These are phyloP conservation scores for Wickerhamiella bombiphila DNA, from an alignment of 805 yeast species.

Conservation along the genomic window DNA sequence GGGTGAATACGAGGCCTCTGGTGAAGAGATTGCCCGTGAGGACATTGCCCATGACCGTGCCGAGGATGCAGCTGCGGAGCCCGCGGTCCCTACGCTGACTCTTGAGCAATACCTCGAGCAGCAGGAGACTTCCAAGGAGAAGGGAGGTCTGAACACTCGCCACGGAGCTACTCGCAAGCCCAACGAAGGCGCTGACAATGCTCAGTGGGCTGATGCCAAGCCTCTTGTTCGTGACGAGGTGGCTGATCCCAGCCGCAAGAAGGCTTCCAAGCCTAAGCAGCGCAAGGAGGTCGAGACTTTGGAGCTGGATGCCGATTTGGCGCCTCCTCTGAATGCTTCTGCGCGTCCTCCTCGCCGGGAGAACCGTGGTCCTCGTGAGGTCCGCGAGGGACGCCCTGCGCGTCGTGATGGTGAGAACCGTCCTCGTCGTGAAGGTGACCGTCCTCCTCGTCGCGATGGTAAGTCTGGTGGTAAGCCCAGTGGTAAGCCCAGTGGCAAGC, in stretches of 20 bases:
- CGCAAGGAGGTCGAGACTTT: slow-evolving; percentile 63
- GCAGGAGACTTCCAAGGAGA: slow-evolving; percentile 34
- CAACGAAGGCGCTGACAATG: slow-evolving; percentile 43
- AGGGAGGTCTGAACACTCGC: slow-evolving; percentile 15
- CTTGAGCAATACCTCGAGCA: slow-evolving; percentile 62
- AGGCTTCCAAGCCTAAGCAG: slow-evolving; percentile 41
- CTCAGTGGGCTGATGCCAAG: slow-evolving; percentile 35
- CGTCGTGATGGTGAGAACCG: slow-evolving; percentile 10
- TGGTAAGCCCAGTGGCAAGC: slow-evolving; percentile 8
- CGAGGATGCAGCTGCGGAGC: slow-evolving; percentile 30
- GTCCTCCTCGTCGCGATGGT: slow-evolving; percentile 7
- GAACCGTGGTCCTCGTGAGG: slow-evolving; percentile 31
- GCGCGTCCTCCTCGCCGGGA: slow-evolving; percentile 26
- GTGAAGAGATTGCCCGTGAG: slow-evolving; percentile 28
- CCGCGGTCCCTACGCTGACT: slow-evolving; percentile 37
- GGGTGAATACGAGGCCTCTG: slow-evolving; percentile 46
- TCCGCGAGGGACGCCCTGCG: slow-evolving; percentile 22
- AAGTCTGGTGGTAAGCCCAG: slow-evolving; percentile 5
- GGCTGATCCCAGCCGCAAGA: slow-evolving; percentile 41
- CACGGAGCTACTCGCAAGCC: slow-evolving; percentile 27
- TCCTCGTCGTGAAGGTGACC: slow-evolving; percentile 17
- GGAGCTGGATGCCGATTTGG: slow-evolving; percentile 17
- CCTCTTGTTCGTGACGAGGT: slow-evolving; percentile 45
- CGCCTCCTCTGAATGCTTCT: slow-evolving; percentile 6
- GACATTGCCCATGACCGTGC: slow-evolving; percentile 27